These are phyloP conservation scores for Apophysomyces elegans DNA, from an alignment of 371 early-diverging fungal genomes.

Conservation along the genomic window DNA sequence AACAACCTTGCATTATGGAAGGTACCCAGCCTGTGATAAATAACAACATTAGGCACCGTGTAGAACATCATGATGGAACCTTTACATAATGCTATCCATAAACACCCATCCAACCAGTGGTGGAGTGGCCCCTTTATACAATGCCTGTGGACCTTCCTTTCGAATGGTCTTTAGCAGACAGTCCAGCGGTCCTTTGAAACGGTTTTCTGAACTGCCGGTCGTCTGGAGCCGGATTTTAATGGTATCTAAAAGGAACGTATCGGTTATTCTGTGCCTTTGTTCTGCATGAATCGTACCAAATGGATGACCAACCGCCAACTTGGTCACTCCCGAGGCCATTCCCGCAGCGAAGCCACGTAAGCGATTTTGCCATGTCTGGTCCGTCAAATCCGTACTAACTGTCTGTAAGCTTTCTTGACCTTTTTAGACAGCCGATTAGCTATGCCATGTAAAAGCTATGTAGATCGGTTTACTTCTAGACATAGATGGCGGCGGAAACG, in stretches of 20 bases:
- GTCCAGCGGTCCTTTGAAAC: constrained; percentile 88
- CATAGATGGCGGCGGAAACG: neutral
- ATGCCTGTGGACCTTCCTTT: constrained; percentile 79
- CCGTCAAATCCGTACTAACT: constrained; percentile 43
- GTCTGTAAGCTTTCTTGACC: constrained; percentile 4
- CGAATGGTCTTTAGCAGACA: constrained; percentile 75
- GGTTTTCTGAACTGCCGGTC: constrained; percentile 70
- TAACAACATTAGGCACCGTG: neutral
- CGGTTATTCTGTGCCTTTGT: neutral
- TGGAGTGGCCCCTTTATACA: constrained; percentile 94
- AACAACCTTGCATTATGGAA: constrained; percentile 79
- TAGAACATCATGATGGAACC: neutral
- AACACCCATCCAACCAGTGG: constrained; percentile 93
- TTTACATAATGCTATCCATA: constrained; percentile 85
- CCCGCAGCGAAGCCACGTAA: constrained; percentile 80
- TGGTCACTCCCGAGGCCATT: constrained; percentile 80
- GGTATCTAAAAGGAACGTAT: constrained; percentile 51
- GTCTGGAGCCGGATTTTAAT: constrained; percentile 82
- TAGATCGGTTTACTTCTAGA: neutral
- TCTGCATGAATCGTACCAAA: constrained; percentile 56
- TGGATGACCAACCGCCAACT: constrained; percentile 82
- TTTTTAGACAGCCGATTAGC: neutral
- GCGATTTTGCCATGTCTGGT: constrained; percentile 59
- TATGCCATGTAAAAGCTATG: no score
- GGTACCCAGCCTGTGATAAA: constrained; percentile 70